Evolutionary conservation across 2,329 filamentous ascomycete genomes (phyloP).

Genomic region (Diaporthe sp.): DNA sequence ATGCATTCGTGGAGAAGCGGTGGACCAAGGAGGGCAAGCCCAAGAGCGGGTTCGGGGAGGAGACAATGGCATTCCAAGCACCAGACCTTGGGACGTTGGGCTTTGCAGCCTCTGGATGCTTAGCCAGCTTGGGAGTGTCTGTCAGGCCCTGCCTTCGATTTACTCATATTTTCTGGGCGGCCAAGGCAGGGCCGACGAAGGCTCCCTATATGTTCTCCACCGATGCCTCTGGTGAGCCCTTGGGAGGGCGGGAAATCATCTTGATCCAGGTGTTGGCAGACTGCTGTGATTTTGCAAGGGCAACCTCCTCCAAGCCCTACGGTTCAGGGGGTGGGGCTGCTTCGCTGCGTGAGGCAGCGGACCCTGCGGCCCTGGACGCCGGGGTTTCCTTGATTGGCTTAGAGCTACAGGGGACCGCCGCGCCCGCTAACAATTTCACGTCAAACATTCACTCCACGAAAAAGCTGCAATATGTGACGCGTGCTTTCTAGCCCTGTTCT

Average conservation of each 20-base stretch:
- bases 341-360: not conserved
- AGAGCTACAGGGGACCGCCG: not conserved
- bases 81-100: not conserved
- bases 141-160: too few relatives aligned
- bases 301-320: not conserved
- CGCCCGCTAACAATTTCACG: constrained; percentile 7
- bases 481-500: not conserved
- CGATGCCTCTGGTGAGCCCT: not conserved
- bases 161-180: too few relatives aligned
- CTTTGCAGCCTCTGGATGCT: not conserved
- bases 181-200: not conserved
- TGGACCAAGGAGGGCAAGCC: constrained; percentile 64
- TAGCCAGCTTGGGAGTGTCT: not conserved
- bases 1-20: constrained; percentile 73
- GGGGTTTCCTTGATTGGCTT: constrained; percentile 9
- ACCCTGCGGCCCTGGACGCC: not conserved
- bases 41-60: constrained; percentile 63
- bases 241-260: not conserved
- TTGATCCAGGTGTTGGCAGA: not conserved
- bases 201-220: too few relatives aligned
- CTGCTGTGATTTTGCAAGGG: not conserved
- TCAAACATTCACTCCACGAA: not conserved
- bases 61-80: constrained; percentile 53
- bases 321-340: not conserved
- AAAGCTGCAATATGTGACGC: not conserved